These are phyloP conservation scores for Sclerotiophoma versabilis DNA, from an alignment of 2,329 filamentous ascomycete genomes.

Conservation along the genomic window DNA sequence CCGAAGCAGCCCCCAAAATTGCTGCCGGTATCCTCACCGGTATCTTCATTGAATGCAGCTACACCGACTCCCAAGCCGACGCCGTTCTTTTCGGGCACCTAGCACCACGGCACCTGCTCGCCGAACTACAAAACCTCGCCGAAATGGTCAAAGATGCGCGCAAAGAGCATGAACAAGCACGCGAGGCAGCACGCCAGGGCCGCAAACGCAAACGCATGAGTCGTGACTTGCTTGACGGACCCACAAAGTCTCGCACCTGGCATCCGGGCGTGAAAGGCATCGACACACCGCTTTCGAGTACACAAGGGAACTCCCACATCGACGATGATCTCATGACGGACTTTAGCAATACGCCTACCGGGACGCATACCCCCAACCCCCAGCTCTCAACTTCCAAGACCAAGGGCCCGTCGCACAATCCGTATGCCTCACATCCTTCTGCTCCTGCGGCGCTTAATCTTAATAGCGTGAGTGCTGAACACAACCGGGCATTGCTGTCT, in stretches of 20 bases:
- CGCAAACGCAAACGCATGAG: slow-evolving; percentile 70
- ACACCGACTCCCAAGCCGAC: slow-evolving; percentile 79
- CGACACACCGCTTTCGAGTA: slow-evolving; percentile 21
- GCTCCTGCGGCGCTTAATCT: slow-evolving; percentile 37
- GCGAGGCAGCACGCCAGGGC: slow-evolving; percentile 52
- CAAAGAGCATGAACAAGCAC: slow-evolving; percentile 43
- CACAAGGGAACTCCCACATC: slow-evolving; percentile 2
- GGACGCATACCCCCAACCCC: slow-evolving; percentile 30
- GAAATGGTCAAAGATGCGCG: slow-evolving; percentile 67
- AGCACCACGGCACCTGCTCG: slow-evolving; percentile 80
- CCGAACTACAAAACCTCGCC: slow-evolving; percentile 78
- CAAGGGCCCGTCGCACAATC: neutral
- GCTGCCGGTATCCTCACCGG: slow-evolving; percentile 73
- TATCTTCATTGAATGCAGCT: slow-evolving; percentile 96
- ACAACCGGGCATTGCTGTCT: slow-evolving; percentile 35
- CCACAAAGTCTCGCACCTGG: slow-evolving; percentile 19
- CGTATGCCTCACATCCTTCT: slow-evolving; percentile 24
- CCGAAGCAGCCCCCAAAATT: slow-evolving; percentile 86
- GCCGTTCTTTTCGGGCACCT: slow-evolving; percentile 87
- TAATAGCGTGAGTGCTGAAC: slow-evolving; percentile 30
- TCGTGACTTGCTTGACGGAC: slow-evolving; percentile 39
- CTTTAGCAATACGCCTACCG: slow-evolving; percentile 21
- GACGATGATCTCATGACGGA: slow-evolving; percentile 44
- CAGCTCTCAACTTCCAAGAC: neutral
- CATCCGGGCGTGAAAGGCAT: slow-evolving; percentile 18